phyloP scores from a whole-genome alignment of 2,329 filamentous ascomycete genomes.

The Ophiostoma sp. region DNA sequence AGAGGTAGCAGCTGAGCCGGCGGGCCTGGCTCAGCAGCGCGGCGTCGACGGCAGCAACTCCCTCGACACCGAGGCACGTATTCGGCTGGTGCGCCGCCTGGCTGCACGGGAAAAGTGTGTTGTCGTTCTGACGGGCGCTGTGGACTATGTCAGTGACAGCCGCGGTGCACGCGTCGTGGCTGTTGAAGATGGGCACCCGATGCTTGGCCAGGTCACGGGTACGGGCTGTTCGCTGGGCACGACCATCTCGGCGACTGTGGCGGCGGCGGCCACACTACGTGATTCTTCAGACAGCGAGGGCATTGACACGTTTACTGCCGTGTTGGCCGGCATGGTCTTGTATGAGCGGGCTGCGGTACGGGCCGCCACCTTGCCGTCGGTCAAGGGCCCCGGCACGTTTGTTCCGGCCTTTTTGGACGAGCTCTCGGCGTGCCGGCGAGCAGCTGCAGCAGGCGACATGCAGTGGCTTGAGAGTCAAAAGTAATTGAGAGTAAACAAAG shows the following conservation, averaged over 20 bases:
- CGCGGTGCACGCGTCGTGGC: conserved; percentile 55
- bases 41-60: conserved; percentile 78
- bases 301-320: conserved; percentile 61
- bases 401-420: conserved; percentile 82
- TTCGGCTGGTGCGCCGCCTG: conserved; percentile 62
- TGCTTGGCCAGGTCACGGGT: conserved; percentile 71
- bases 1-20: conserved; percentile 28
- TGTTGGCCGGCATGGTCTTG: conserved; percentile 70
- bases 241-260: conserved; percentile 72
- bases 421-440: conserved; percentile 45
- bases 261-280: conserved; percentile 50
- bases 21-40: conserved; percentile 59
- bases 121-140: conserved; percentile 77
- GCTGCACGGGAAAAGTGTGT: conserved; percentile 69
- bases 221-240: conserved; percentile 86
- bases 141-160: conserved; percentile 78
- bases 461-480: conserved; percentile 23
- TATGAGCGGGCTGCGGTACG: conserved; percentile 74
- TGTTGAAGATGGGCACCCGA: conserved; percentile 73
- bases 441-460: conserved; percentile 27
- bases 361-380: conserved; percentile 63
- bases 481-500: not conserved
- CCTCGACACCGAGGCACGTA: conserved; percentile 50
- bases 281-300: conserved; percentile 41
- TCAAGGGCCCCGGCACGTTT: conserved; percentile 82